These are phyloP conservation scores for Cadophora sp. DNA, from an alignment of 2,329 filamentous ascomycete species.

Conservation along the genomic window DNA sequence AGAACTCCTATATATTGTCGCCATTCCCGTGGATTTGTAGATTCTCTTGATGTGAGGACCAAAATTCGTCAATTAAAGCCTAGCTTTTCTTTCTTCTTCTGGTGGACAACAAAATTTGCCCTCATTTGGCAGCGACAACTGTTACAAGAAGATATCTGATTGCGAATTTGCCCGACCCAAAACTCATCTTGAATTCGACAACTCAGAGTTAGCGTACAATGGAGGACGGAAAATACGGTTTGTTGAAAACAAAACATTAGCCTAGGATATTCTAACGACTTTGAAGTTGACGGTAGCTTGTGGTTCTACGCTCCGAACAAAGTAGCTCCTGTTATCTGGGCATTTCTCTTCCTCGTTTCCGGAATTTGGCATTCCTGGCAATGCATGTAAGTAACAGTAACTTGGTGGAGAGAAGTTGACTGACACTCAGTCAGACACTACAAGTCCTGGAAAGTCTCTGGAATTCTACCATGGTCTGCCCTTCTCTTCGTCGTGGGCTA, in stretches of 20 bases:
- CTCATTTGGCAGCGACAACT: not conserved
- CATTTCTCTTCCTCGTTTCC: constrained; percentile 54
- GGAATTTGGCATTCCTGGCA: constrained; percentile 60
- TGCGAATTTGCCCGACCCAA: not conserved
- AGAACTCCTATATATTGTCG: constrained; percentile 12
- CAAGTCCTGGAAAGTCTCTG: constrained; percentile 62
- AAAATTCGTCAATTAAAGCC: not conserved
- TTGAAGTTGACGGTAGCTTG: constrained; percentile 46
- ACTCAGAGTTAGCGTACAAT: constrained; percentile 11
- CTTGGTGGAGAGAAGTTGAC: not conserved
- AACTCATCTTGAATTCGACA: not conserved
- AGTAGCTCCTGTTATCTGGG: constrained; percentile 59
- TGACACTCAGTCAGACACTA: constrained; percentile 52
- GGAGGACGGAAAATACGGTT: constrained; percentile 41
- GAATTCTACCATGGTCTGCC: constrained; percentile 60
- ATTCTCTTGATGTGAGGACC: not conserved
- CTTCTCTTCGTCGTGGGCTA: constrained; percentile 64
- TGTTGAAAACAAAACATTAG: not conserved
- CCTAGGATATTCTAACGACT: not conserved
- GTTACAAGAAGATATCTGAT: not conserved
- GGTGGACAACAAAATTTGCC: not conserved
- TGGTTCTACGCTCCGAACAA: constrained; percentile 62
- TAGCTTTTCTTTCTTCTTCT: not conserved
- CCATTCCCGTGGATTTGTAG: not conserved
- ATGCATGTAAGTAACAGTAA: constrained; percentile 55